Percentiles rank a stretch among this genome's conserved stretches.
Conservation (phyloP, 352 stramenopile species). For the Phytopythium boreale region DNA sequence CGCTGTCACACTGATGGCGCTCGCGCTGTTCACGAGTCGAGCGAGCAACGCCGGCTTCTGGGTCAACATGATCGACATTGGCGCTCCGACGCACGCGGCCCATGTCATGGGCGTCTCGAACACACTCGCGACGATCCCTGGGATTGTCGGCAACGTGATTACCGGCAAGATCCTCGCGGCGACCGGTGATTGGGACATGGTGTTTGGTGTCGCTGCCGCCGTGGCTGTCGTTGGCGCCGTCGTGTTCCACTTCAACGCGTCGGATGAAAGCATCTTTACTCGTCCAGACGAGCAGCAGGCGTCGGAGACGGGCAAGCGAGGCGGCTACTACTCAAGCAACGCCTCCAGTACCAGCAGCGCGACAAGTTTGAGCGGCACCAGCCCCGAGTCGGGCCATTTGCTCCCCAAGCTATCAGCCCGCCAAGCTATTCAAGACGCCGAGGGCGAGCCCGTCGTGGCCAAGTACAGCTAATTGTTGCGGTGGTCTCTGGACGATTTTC, state of each 20-base stretch:
- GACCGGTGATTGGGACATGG: slow-evolving; percentile 73
- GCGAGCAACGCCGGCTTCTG: slow-evolving; percentile 76
- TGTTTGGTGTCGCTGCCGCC: slow-evolving; percentile 73
- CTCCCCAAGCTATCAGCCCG: not conserved
- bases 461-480: not conserved
- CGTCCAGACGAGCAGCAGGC: no score
- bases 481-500: not conserved
- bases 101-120: slow-evolving; percentile 88
- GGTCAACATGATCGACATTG: slow-evolving; percentile 90
- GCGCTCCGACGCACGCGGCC: slow-evolving; percentile 60
- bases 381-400: not conserved
- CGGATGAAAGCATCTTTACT: slow-evolving; percentile 66
- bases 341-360: not conserved
- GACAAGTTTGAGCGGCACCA: not conserved
- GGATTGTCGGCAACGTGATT: slow-evolving; percentile 84
- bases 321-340: not conserved
- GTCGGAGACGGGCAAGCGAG: not conserved
- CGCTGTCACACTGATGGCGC: slow-evolving; percentile 61
- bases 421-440: no score
- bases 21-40: slow-evolving; percentile 74
- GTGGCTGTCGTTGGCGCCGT: slow-evolving; percentile 63
- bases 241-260: slow-evolving; percentile 73
- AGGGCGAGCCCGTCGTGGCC: not conserved
- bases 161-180: slow-evolving; percentile 74
- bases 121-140: slow-evolving; percentile 79